Conservation (phyloP, 352 stramenopile genomes). For the Phytophthora capsici region DNA sequence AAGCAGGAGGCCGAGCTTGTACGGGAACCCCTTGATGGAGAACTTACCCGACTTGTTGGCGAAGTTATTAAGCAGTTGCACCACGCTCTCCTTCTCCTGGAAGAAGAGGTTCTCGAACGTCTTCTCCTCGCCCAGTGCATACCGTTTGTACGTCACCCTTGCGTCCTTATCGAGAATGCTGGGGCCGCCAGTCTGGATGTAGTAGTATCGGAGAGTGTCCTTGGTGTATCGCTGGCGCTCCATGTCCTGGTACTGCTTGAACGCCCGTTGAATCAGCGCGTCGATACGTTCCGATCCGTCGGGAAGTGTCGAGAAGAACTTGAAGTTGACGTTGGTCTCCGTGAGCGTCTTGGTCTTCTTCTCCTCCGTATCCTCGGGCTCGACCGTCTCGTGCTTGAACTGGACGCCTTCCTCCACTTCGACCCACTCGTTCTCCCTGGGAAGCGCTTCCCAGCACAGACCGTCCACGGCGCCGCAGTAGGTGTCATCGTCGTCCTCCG, state of each 20-base stretch:
- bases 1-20: constrained; percentile 90
- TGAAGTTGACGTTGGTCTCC: constrained; percentile 36
- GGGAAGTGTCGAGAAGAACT: constrained; percentile 29
- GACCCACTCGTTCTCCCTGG: constrained; percentile 52
- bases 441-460: constrained; percentile 49
- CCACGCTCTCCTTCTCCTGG: constrained; percentile 71
- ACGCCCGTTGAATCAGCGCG: constrained; percentile 41
- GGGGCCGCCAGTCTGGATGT: constrained; percentile 36
- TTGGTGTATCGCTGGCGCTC: constrained; percentile 40
- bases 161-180: constrained; percentile 19
- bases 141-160: constrained; percentile 62
- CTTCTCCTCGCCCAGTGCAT: constrained; percentile 86
- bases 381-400: constrained; percentile 38
- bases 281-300: constrained; percentile 50
- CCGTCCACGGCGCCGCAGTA: constrained; percentile 40
- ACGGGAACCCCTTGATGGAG: constrained; percentile 85
- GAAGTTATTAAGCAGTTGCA: constrained; percentile 85
- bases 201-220: constrained; percentile 58
- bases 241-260: constrained; percentile 41
- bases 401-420: constrained; percentile 36
- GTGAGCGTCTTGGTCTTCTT: constrained; percentile 32
- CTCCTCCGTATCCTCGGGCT: constrained; percentile 23
- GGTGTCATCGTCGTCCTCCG: constrained; percentile 28
- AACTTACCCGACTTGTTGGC: constrained; percentile 77
- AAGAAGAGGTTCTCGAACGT: constrained; percentile 92